Conservation (phyloP, 495 filamentous ascomycete species). For the Penicillium lividum region DNA sequence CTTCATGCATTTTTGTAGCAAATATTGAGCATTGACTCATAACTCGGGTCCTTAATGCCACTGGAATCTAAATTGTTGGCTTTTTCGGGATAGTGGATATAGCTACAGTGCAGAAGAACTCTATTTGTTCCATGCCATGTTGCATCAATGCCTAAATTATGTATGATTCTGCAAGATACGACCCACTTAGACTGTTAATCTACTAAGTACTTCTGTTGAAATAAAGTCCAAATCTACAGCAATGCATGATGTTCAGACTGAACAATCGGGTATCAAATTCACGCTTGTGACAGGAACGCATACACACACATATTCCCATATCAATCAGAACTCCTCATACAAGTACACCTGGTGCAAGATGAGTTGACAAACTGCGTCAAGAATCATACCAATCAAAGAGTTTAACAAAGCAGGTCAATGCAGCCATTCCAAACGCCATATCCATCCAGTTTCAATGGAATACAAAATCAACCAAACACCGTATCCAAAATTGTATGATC, state of each 20-base stretch:
- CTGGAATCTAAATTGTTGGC: too few species aligned
- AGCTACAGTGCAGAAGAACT: too few species aligned
- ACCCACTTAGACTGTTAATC: too few species aligned
- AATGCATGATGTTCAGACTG: background rate
- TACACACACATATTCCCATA: slow-evolving; percentile 4
- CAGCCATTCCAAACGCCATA: background rate
- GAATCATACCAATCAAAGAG: background rate
- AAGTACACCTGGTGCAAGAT: slow-evolving; percentile 3
- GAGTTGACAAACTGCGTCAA: background rate
- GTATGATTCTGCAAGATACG: too few species aligned
- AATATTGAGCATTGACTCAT: too few species aligned
- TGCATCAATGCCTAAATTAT: too few species aligned
- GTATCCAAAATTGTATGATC: slow-evolving; percentile 3
- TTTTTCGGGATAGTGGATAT: too few species aligned
- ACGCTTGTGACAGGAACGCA: background rate
- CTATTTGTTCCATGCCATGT: too few species aligned
- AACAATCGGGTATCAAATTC: slow-evolving; percentile 15
- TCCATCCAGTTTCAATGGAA: background rate
- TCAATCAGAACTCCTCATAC: slow-evolving; percentile 3
- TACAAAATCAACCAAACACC: background rate
- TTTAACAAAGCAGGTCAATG: background rate
- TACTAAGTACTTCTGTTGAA: too few species aligned
- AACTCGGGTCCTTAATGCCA: too few species aligned
- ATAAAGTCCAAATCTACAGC: too few species aligned
- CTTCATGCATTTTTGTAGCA: too few species aligned